phyloP scores from a whole-genome alignment of 805 yeast species.

The Kodamaea sagamina region DNA sequence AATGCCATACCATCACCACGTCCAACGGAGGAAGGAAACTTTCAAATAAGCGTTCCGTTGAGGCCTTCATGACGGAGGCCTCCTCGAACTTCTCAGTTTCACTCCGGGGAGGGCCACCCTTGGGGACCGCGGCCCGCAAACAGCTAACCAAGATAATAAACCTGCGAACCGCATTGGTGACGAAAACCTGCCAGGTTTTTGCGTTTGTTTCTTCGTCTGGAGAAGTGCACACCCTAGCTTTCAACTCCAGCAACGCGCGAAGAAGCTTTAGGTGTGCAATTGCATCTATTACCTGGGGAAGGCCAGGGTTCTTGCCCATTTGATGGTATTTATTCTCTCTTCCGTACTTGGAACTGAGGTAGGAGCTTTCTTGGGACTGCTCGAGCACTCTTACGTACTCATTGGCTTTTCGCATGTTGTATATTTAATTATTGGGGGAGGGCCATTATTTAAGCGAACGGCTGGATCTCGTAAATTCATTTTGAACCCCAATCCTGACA shows the following conservation, averaged over 20 bases:
- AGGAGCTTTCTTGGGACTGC: not conserved
- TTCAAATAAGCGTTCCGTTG: not conserved
- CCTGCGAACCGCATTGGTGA: slow-evolving; percentile 25
- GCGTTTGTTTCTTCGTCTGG: slow-evolving; percentile 8
- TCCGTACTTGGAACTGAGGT: not conserved
- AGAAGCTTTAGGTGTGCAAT: slow-evolving; percentile 26
- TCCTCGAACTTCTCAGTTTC: slow-evolving; percentile 3
- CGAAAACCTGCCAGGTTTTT: slow-evolving; percentile 25
- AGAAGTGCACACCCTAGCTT: slow-evolving; percentile 19
- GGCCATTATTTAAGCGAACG: not conserved
- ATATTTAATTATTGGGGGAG: too few relatives aligned
- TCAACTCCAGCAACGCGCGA: slow-evolving; percentile 22
- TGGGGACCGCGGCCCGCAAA: slow-evolving; percentile 7
- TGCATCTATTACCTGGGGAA: slow-evolving; percentile 21
- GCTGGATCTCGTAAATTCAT: too few relatives aligned
- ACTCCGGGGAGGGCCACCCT: not conserved
- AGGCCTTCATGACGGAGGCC: not conserved
- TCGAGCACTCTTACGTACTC: not conserved
- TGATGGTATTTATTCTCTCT: not conserved
- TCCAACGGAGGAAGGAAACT: slow-evolving; percentile 25
- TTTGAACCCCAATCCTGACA: too few relatives aligned
- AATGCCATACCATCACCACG: slow-evolving; percentile 27
- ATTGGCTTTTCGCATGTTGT: too few relatives aligned
- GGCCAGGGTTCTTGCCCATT: not conserved
- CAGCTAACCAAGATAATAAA: slow-evolving; percentile 25